Evolutionary conservation across 129 eudicot species (phyloP).

Genomic region (Flaveria linearis): DNA sequence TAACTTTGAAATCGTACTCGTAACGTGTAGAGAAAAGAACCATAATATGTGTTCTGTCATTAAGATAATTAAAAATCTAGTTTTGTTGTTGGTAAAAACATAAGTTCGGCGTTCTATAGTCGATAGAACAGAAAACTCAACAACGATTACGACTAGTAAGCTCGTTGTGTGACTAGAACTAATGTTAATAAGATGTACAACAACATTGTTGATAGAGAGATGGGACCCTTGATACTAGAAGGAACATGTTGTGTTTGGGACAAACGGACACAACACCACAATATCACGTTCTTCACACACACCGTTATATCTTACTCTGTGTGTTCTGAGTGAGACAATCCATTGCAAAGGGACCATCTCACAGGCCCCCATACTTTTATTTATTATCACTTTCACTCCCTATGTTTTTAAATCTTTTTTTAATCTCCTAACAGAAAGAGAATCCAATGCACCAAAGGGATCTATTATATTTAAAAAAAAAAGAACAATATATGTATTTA

Average conservation of each 20-base stretch:
- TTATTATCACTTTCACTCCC: conserved; percentile 21
- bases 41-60: no score
- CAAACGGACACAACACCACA: conserved; percentile 47
- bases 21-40: no score
- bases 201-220: conserved; percentile 11
- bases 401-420: neutral
- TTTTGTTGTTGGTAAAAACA: no score
- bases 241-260: conserved; percentile 45
- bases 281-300: conserved; percentile 48
- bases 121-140: no score
- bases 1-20: no score
- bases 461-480: neutral
- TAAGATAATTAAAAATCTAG: no score
- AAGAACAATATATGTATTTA: neutral
- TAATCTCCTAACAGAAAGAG: neutral
- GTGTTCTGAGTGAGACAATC: conserved; percentile 35
- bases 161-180: no score
- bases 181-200: no score
- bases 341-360: conserved; percentile 39
- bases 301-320: conserved; percentile 38
- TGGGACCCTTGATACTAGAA: conserved; percentile 45
- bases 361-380: conserved; percentile 32
- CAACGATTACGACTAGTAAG: no score
- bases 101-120: no score
- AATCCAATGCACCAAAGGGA: conserved; percentile 34